Conservation (phyloP, 1,284 basidiomycete genomes). For the Cutaneotrichosporon sp. region DNA sequence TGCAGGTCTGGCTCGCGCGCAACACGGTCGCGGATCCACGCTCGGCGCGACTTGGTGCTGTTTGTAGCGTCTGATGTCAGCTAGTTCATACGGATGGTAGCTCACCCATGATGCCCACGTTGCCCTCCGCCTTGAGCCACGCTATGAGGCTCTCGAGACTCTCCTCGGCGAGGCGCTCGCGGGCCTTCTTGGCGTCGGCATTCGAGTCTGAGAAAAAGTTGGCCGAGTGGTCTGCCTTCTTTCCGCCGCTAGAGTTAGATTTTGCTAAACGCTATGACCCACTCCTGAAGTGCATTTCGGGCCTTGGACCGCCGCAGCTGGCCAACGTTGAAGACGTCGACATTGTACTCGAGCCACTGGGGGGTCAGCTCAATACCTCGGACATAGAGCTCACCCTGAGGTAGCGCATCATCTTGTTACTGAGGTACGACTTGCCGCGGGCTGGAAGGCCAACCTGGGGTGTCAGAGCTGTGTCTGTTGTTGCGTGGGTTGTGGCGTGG, state of each 20-base stretch:
- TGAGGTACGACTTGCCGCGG: conserved; percentile 75
- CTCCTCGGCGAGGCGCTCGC: conserved; percentile 83
- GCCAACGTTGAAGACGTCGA: conserved; percentile 98
- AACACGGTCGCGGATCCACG: conserved; percentile 75
- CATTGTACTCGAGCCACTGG: conserved; percentile 97
- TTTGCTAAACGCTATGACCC: not conserved
- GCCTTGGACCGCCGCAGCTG: conserved; percentile 87
- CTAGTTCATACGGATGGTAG: conserved; percentile 4
- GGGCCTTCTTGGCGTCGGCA: conserved; percentile 64
- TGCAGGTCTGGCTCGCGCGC: conserved; percentile 81
- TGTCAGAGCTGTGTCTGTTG: not conserved
- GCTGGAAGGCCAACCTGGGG: conserved; percentile 72
- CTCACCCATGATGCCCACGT: conserved; percentile 94
- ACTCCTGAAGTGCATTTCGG: conserved; percentile 35
- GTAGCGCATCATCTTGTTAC: conserved; percentile 77
- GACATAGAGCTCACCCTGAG: conserved; percentile 55
- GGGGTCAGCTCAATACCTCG: not conserved
- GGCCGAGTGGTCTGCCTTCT: conserved; percentile 77
- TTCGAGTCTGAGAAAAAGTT: conserved; percentile 89
- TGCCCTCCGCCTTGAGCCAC: conserved; percentile 94
- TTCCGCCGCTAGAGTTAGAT: conserved; percentile 21
- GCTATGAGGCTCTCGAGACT: conserved; percentile 90
- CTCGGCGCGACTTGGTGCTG: conserved; percentile 72
- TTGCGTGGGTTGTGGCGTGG: no score
- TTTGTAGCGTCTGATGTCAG: conserved; percentile 77